Evolutionary conservation across 1,284 basidiomycete species (phyloP).

Genomic region (Paramarasmius palmivorus): DNA sequence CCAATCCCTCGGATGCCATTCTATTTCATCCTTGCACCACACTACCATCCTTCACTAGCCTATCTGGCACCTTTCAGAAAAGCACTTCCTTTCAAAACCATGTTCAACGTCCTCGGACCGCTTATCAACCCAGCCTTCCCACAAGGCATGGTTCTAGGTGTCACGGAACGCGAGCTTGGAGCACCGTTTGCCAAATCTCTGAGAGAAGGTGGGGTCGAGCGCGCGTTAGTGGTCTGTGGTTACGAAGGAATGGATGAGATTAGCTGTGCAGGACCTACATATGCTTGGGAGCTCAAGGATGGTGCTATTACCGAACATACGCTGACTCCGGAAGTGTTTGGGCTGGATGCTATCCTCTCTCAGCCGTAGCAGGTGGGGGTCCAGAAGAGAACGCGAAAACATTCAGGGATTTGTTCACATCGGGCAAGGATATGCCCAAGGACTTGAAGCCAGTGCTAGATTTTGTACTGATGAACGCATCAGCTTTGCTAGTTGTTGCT

Average conservation of each 20-base stretch:
- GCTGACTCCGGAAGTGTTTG: conserved; percentile 68
- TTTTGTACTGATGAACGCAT: conserved; percentile 86
- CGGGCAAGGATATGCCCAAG: conserved; percentile 51
- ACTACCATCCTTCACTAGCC: conserved; percentile 53
- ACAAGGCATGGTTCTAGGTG: conserved; percentile 86
- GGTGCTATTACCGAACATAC: conserved; percentile 53
- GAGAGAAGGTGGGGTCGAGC: conserved; percentile 65
- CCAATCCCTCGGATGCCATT: conserved; percentile 11
- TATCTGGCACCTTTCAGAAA: conserved; percentile 86
- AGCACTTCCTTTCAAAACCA: conserved; percentile 90
- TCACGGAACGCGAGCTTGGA: conserved; percentile 84
- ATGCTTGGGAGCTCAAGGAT: conserved; percentile 66
- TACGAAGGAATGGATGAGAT: conserved; percentile 94
- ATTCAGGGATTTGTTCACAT: conserved; percentile 59
- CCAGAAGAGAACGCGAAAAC: conserved; percentile 76
- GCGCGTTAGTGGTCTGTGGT: conserved; percentile 93
- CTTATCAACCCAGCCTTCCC: conserved; percentile 92
- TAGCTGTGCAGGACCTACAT: conserved; percentile 88
- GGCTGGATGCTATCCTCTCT: conserved; percentile 71
- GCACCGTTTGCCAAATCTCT: conserved; percentile 82
- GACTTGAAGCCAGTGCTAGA: conserved; percentile 65
- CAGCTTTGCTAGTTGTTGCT: conserved; percentile 80
- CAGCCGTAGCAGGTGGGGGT: conserved; percentile 68
- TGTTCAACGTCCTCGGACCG: conserved; percentile 96
- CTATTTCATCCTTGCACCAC: conserved; percentile 10